Evolutionary conservation across 768 basidiomycete genomes (phyloP).

Genomic region (Clitopilus passeckerianus): DNA sequence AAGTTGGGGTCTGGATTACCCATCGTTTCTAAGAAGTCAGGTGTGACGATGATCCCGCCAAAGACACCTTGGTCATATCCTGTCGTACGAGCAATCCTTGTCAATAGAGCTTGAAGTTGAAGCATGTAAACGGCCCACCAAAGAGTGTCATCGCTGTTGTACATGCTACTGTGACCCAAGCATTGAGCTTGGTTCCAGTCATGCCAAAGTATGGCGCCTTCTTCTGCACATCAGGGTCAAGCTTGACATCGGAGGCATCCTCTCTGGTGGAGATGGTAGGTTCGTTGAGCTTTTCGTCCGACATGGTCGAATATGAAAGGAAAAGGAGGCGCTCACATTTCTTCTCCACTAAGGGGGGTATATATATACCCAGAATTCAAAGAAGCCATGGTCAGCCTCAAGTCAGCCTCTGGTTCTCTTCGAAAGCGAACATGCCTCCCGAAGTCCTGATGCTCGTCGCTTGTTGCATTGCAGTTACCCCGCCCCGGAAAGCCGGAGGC

Average conservation of each 20-base stretch:
- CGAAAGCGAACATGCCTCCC: neutral
- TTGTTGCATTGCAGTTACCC: neutral
- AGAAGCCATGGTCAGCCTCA: neutral
- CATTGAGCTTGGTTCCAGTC: conserved; percentile 37
- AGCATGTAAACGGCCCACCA: conserved; percentile 21
- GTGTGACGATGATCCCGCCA: conserved; percentile 46
- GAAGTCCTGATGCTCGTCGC: too few species aligned
- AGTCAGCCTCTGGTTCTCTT: neutral
- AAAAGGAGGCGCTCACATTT: neutral
- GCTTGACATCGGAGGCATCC: neutral
- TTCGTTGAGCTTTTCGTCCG: neutral
- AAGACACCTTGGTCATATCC: conserved; percentile 53
- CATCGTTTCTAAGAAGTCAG: conserved; percentile 40
- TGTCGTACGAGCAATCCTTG: conserved; percentile 4
- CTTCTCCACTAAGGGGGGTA: neutral
- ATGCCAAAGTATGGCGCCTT: conserved; percentile 35
- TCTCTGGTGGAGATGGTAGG: neutral
- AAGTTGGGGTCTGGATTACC: conserved; percentile 38
- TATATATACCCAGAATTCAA: conserved; percentile 1
- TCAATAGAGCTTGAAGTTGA: neutral
- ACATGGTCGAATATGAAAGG: neutral
- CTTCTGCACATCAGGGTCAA: neutral
- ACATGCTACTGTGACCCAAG: conserved; percentile 46
- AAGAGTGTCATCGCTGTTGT: conserved; percentile 49
- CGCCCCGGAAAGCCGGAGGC: neutral